Evolutionary conservation across 139 green algal species (phyloP), one percentile per base, ranked within the genome.

Genomic region (Tetradesmus obliquus): DNA sequence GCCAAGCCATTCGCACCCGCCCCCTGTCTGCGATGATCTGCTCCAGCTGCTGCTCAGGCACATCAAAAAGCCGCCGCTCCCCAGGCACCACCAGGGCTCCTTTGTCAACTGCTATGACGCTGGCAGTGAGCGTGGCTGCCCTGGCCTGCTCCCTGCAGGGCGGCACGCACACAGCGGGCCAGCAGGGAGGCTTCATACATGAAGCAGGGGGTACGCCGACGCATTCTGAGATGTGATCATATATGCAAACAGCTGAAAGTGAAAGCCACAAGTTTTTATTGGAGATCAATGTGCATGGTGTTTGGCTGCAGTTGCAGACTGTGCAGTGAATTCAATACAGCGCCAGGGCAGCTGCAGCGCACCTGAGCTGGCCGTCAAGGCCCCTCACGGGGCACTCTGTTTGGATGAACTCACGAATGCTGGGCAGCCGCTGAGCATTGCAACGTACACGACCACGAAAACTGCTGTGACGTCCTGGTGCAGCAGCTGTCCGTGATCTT

Each of bases 331-430:
- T 45, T 45, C 32, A 45, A 45, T 45, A 45, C 32, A 45, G 32
- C 32, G 32, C 32, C 32, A 45, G 32, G 32, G 32, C 32, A 45
- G 32, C 32, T 45, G 32, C 32, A 45, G 17, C 17, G 15, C 2
- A 76, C 66, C 66, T 76, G 66, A 76, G 66, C 66, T 76, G 76
- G 84, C 84, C 84, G 58, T 88, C 84, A 51, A 72, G 24, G 58
- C 84, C 84, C 22, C 45, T 19, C 84, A 88, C 20, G 3, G 84
- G 84, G 15, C 84, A 88, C 12, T 88, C 84, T 1, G 84, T 20
- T 12, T 22, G 84, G 24, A 88, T 88, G 60, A 88, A 88, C n/a
- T 88, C 84, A 5, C 84, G 60, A n/a, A 88, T 81, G 55, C 84
- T 88, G 58, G 82, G 82, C 55, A 87, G 20, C 7, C 82, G 3